Evolutionary conservation across 73 alveolate genomes (phyloP), one percentile per base, ranked within the genome.

Genomic region (Paramecium caudatum): DNA sequence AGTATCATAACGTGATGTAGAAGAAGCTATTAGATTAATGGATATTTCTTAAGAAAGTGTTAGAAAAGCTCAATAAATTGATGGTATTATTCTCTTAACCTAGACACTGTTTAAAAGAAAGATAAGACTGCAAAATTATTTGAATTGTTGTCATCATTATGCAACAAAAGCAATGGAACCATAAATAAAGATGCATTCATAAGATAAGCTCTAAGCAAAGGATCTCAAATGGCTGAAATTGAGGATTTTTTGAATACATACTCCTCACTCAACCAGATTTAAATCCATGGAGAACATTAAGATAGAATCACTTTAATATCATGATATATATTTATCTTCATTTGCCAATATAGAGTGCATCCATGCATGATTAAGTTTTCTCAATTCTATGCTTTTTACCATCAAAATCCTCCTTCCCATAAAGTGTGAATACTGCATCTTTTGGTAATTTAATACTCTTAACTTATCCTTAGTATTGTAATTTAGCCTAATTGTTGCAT

Each of bases 21-120:
- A 92, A 82, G 99, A 96, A 41, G 99, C 99, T 16, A 48, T 95
- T 16, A 95, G 99, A 95, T 91, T 96, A 30, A 93, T 96, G 70
- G 98, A 96, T 36, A 90, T 92, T 12, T 68, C 93, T 5, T 25
- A 92, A 55, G 91, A 48, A 25, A 61, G 94, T 39, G 93, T 91
- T n/a, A 74, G 88, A 9, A 74, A 47, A 21, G 88, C 88, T 21
- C 43, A 74, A 21, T 7, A 41, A 43, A 45, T 41, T 9, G 69
- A 74, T 27, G 68, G 88, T 55, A 55, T 16, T 12, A 41, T 12
- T 39, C 16, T 17, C 5, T 9, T 3, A n/a, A 41, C 8, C 43
- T 74, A 27, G 62, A 74, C 13, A 45, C 46, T 74, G 62, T 41
- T 6, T 32, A 61, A 65, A 46, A 47, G 80, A 41, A 19, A 34